Evolutionary conservation across 352 stramenopile genomes (phyloP), one percentile per base, ranked within the genome.

Genomic region (Phytophthora lateralis): DNA sequence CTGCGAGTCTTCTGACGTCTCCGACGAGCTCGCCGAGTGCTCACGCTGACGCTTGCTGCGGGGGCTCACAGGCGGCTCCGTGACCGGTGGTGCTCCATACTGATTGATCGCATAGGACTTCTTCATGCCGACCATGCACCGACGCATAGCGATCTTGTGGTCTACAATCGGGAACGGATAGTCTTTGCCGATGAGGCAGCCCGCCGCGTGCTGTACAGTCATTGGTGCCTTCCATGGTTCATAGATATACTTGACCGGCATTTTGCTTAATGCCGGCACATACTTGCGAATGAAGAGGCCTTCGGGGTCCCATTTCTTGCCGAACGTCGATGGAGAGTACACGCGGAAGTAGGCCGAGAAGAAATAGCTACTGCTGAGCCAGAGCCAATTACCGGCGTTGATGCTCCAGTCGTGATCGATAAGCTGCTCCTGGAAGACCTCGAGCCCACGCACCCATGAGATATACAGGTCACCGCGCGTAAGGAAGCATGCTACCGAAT

Each of bases 291-390:
- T 97, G 62, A 94, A 98, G 30, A 89, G 71, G 15, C 93, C 93
- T 56, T 97, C 75, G 0, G 90, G 82, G 63, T 99, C 97, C 68
- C 91, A 99, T 73, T 99, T 99, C 72, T 99, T 98, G 21, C 88
- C 90, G 60, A 98, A 98, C 2, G 90, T 87, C 46, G 93, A 88
- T 2, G 96, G 96, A 6, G 82, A 97, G 54, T 99, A 99, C 59
- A 98, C 97, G 48, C 97, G 89, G 68, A 98, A 99, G 76, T 99
- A 99, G 48, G 98, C 97, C 46, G 97, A 97, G 66, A 99, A 99
- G 78, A 98, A 98, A 14, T 89, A 91, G 38, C 85, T 97, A 54
- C 82, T 95, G 35, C 82, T 97, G 35, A 99, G 87, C 96, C 97
- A 98, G 46, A 98, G 83, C 97, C 97, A 99, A 67, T 99, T 99